Evolutionary conservation across 768 basidiomycete species (phyloP), one percentile per base, ranked within the genome.

Genomic region (Lentinula guzmanii): DNA sequence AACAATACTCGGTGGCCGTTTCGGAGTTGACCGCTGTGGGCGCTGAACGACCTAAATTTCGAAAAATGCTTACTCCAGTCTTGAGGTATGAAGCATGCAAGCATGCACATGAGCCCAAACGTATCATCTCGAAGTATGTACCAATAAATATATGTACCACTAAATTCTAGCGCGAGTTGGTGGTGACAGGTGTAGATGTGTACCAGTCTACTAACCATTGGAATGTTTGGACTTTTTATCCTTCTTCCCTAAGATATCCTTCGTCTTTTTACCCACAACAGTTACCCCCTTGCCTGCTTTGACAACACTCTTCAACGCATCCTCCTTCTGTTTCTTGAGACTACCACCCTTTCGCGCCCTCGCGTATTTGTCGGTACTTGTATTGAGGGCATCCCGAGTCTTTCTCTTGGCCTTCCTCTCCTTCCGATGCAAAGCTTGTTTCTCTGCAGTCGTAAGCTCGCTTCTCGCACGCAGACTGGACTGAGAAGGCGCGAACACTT

Each of bases 261-360:
- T 77, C 62, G 71, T 75, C 65, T 74, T 75, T 72, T 94, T 95
- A 24, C 93, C 94, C 45, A 95, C 82, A 16, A 95, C 86, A 0
- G 93, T 95, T 43, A 95, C 89, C 0, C 94, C 93, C 69, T 85
- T 90, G 1, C 93, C 91, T 34, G 79, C 83, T 70, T 92, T 95
- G 33, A 97, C 87, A 8, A 97, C 81, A 64, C 82, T 89, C 72
- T 88, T 86, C 62, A 95, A 75, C 13, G 91, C 93, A 11, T 81
- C 84, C 63, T 93, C 86, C 74, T 98, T 97, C 75, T 95, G 89
- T 68, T 85, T 87, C 73, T 89, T 91, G 28, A 86, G 79, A 28
- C 79, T 78, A 31, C 81, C 76, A 31, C 77, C 70, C n/a, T 79
- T 75, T 65, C 79, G 83, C 60, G 71, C 69, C 65, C 81, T 86